Evolutionary conservation across 768 basidiomycete species (phyloP).

Genomic region (Gyrodon lividus): DNA sequence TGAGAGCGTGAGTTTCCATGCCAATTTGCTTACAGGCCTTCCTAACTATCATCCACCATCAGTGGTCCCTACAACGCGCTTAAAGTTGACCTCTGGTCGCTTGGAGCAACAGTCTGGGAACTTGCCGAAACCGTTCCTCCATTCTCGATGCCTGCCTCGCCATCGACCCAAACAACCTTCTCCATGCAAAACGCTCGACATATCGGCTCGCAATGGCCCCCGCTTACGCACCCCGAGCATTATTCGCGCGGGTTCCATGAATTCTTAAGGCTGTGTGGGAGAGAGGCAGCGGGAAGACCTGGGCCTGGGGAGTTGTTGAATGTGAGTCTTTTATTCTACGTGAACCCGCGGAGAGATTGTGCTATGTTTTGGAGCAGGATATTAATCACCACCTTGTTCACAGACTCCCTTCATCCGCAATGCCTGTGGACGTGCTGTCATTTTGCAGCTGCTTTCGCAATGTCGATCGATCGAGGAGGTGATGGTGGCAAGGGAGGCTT

Average conservation of each 20-base stretch:
- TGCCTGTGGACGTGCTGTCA: slow-evolving; percentile 66
- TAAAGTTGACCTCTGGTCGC: slow-evolving; percentile 77
- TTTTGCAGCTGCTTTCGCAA: slow-evolving; percentile 62
- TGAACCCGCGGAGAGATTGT: too few species aligned
- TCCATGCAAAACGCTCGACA: slow-evolving; percentile 41
- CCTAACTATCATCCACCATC: slow-evolving; percentile 9
- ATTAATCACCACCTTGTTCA: neutral
- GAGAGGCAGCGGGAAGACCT: slow-evolving; percentile 57
- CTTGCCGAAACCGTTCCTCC: slow-evolving; percentile 74
- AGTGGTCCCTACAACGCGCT: slow-evolving; percentile 72
- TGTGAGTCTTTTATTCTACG: slow-evolving; percentile 38
- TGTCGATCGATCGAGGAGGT: slow-evolving; percentile 65
- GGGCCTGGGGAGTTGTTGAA: slow-evolving; percentile 54
- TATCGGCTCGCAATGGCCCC: slow-evolving; percentile 63
- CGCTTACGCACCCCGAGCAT: slow-evolving; percentile 53
- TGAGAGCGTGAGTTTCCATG: slow-evolving; percentile 55
- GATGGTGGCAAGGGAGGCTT: slow-evolving; percentile 18
- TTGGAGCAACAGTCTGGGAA: slow-evolving; percentile 85
- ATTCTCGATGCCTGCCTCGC: slow-evolving; percentile 47
- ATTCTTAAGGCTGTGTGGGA: slow-evolving; percentile 66
- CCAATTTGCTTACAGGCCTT: neutral
- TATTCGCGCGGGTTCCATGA: slow-evolving; percentile 72
- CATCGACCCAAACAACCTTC: slow-evolving; percentile 17
- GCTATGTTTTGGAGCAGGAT: slow-evolving; percentile 2
- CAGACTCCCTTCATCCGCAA: slow-evolving; percentile 67